Evolutionary conservation across 2,329 filamentous ascomycete species (phyloP).

Genomic region (Cladosporium sp.): DNA sequence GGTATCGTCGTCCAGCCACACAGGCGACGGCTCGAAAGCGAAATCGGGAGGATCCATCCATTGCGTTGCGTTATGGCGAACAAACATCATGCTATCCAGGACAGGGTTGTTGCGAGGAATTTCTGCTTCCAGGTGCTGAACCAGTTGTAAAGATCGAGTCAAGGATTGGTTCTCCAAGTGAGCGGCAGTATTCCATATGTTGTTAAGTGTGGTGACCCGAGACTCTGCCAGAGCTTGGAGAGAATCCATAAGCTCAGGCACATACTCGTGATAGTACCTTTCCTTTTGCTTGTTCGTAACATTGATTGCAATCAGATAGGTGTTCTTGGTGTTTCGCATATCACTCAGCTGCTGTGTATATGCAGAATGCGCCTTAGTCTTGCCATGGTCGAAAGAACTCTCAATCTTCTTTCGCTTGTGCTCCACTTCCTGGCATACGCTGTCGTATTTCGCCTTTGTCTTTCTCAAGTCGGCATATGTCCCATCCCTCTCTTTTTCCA

Average conservation of each 20-base stretch:
- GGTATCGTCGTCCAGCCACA: slow-evolving; percentile 89
- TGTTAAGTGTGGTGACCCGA: slow-evolving; percentile 76
- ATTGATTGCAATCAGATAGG: slow-evolving; percentile 93
- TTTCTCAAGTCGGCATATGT: slow-evolving; percentile 85
- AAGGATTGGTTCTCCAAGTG: slow-evolving; percentile 77
- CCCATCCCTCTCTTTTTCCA: slow-evolving; percentile 82
- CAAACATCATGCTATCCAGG: slow-evolving; percentile 97
- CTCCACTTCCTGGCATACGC: slow-evolving; percentile 90
- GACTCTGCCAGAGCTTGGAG: slow-evolving; percentile 92
- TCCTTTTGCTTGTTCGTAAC: slow-evolving; percentile 98
- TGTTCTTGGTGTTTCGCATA: slow-evolving; percentile 98
- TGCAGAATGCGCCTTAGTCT: slow-evolving; percentile 81
- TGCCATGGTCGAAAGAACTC: slow-evolving; percentile 78
- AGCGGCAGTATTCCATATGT: slow-evolving; percentile 76
- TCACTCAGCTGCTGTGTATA: slow-evolving; percentile 91
- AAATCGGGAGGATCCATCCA: slow-evolving; percentile 85
- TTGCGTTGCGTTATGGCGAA: slow-evolving; percentile 77
- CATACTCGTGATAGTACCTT: slow-evolving; percentile 93
- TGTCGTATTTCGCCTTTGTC: slow-evolving; percentile 88
- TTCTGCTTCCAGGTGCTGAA: slow-evolving; percentile 71
- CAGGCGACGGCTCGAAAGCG: slow-evolving; percentile 85
- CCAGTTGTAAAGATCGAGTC: slow-evolving; percentile 65
- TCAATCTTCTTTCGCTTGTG: slow-evolving; percentile 92
- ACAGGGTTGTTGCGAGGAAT: slow-evolving; percentile 83
- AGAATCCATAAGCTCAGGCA: slow-evolving; percentile 85